Evolutionary conservation across 495 filamentous ascomycete genomes (phyloP), one percentile per base, ranked within the genome.

Genomic region (Lasiosphaeriaceae sp.): DNA sequence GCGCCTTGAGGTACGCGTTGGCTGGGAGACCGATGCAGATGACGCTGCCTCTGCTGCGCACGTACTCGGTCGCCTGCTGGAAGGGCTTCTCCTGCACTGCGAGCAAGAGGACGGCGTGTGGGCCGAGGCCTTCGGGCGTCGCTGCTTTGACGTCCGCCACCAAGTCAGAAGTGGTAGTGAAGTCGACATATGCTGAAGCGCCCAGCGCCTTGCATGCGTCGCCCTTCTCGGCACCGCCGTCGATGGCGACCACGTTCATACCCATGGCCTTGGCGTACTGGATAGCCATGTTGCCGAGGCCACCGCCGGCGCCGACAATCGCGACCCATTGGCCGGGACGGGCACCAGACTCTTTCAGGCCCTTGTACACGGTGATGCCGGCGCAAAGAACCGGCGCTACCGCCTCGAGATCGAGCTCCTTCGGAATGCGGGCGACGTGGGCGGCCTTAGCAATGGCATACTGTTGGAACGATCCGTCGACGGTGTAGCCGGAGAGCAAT

Each of bases 251-350:
- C 47, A 82, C 72, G 49, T 83, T 77, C 31, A 95, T 76, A 43
- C 92, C 92, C 91, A 96, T 96, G 22, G 90, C 92, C 70, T 86
- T 87, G 9, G 90, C 91, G 65, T 94, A 96, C 72, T 96, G 90
- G 61, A 87, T 74, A 20, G 92, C 92, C 57, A 96, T 77, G 58
- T 82, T 85, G 19, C 92, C 92, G 23, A 96, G 78, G 17, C 92
- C 92, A 66, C 92, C 92, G 22, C 91, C 92, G 14, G 91, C 92
- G 57, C 92, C 92, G 50, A 94, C 90, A 59, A 96, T 87, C 59
- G 89, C 90, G 11, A 96, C 85, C 20, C 79, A 86, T 71, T 95
- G 83, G 31, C 92, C 92, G 0, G 90, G 83, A 2, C 81, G 74
- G 0, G 77, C 85, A 11, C 83, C 83, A 2, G 88, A 89, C 69